These are phyloP conservation scores for Zymoseptoria tritici DNA, from an alignment of 2,329 filamentous ascomycete species.

Conservation along the genomic window DNA sequence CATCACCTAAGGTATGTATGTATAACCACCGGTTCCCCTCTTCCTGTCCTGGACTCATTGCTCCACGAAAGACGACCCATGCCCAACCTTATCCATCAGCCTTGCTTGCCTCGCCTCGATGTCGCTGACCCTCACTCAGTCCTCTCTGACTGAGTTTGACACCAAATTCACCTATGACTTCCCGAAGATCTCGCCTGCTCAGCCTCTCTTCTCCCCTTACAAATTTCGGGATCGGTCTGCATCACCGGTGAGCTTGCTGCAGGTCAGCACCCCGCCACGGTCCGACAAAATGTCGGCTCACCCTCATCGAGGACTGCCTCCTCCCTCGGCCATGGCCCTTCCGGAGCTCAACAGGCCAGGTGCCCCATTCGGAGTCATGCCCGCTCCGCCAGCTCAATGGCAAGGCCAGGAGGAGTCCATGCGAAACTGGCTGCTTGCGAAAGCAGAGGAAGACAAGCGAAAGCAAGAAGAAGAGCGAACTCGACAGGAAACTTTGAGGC, in stretches of 20 bases:
- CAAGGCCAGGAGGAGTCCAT: constrained; percentile 45
- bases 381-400: constrained; percentile 41
- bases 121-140: constrained; percentile 46
- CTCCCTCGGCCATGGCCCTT: constrained; percentile 46
- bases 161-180: constrained; percentile 43
- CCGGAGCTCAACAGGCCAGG: constrained; percentile 39
- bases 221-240: constrained; percentile 32
- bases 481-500: constrained; percentile 41
- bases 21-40: background rate
- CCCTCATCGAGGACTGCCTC: constrained; percentile 47
- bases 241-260: constrained; percentile 32
- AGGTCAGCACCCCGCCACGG: constrained; percentile 31
- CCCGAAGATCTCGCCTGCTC: constrained; percentile 34
- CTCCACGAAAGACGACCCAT: constrained; percentile 9
- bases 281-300: constrained; percentile 43
- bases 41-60: background rate
- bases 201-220: constrained; percentile 36
- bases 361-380: constrained; percentile 33
- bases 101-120: constrained; percentile 25
- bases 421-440: constrained; percentile 45
- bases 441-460: constrained; percentile 45
- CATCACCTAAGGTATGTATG: background rate
- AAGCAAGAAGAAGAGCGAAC: constrained; percentile 49
- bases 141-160: constrained; percentile 41
- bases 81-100: constrained; percentile 13